A percentile compares a stretch with the other conserved stretches of the same genome.
Evolutionary conservation across 202 grass and related monocot genomes (phyloP).

Genomic region (Carex arenaria): DNA sequence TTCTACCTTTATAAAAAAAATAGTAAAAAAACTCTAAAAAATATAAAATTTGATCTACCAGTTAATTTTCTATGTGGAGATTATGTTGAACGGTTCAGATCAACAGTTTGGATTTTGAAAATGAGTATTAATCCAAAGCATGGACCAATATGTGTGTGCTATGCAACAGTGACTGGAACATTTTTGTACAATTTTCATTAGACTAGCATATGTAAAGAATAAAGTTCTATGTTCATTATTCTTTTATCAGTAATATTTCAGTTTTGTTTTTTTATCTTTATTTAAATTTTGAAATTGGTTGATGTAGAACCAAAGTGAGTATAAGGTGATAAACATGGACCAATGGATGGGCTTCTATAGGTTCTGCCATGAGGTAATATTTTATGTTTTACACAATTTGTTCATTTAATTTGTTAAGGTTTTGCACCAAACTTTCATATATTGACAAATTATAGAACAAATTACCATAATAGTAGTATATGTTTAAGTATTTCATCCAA

Average conservation of each 20-base stretch:
- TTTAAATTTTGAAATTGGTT: conserved; percentile 14
- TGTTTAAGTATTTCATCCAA: background rate
- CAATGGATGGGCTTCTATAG: conserved; percentile 97
- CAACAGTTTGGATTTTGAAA: no score
- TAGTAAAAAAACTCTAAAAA: no score
- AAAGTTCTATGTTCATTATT: conserved; percentile 9
- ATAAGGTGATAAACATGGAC: conserved; percentile 99
- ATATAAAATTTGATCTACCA: no score
- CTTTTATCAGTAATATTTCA: background rate
- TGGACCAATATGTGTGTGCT: no score
- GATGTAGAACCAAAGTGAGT: conserved; percentile 78
- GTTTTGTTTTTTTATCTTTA: background rate
- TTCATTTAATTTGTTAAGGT: conserved; percentile 6
- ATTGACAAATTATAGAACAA: background rate
- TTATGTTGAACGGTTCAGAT: no score
- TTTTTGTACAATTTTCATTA: background rate
- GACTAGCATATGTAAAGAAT: background rate
- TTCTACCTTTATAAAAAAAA: no score
- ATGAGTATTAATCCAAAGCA: no score
- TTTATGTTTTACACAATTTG: conserved; percentile 2
- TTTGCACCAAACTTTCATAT: background rate
- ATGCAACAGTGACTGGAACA: background rate
- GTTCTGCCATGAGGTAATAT: conserved; percentile 84
- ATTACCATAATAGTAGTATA: background rate
- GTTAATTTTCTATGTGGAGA: no score